Conservation (phyloP, 2,329 filamentous ascomycete genomes). For the Dactylonectria estremocensis region DNA sequence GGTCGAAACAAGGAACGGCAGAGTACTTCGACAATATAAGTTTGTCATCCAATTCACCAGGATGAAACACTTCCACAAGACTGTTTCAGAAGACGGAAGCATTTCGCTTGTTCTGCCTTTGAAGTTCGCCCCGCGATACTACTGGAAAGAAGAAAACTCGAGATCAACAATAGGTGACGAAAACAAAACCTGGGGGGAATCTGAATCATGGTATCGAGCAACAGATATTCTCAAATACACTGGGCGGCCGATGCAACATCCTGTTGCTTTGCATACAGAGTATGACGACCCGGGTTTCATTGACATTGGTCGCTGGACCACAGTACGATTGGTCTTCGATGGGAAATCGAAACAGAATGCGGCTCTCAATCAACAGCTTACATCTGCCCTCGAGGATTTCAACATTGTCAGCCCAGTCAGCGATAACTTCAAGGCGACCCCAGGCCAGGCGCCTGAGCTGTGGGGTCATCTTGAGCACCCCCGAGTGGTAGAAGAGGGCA, state of each 20-base stretch:
- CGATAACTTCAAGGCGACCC: conserved; percentile 59
- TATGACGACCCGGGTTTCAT: conserved; percentile 56
- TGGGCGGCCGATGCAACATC: conserved; percentile 50
- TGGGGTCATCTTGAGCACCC: conserved; percentile 53
- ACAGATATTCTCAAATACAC: conserved; percentile 60
- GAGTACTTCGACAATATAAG: conserved; percentile 54
- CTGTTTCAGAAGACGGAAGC: conserved; percentile 40
- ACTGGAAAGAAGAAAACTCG: conserved; percentile 55
- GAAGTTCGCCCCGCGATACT: conserved; percentile 65
- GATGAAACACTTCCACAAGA: conserved; percentile 61
- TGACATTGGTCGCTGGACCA: conserved; percentile 72
- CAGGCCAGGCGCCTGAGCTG: conserved; percentile 41
- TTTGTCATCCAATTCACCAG: conserved; percentile 62
- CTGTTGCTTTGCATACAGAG: conserved; percentile 58
- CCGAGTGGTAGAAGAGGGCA: conserved; percentile 25
- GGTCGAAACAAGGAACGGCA: conserved; percentile 29
- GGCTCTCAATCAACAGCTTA: conserved; percentile 60
- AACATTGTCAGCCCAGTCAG: conserved; percentile 72
- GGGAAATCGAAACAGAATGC: conserved; percentile 42
- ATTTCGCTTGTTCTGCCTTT: conserved; percentile 64
- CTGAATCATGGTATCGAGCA: conserved; percentile 65
- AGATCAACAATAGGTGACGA: conserved; percentile 53
- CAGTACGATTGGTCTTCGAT: conserved; percentile 64
- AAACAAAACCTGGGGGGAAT: conserved; percentile 55
- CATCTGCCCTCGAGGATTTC: conserved; percentile 75